Evolutionary conservation across 129 eudicot species (phyloP).

Genomic region (Rutidosis leptorrhynchoides): DNA sequence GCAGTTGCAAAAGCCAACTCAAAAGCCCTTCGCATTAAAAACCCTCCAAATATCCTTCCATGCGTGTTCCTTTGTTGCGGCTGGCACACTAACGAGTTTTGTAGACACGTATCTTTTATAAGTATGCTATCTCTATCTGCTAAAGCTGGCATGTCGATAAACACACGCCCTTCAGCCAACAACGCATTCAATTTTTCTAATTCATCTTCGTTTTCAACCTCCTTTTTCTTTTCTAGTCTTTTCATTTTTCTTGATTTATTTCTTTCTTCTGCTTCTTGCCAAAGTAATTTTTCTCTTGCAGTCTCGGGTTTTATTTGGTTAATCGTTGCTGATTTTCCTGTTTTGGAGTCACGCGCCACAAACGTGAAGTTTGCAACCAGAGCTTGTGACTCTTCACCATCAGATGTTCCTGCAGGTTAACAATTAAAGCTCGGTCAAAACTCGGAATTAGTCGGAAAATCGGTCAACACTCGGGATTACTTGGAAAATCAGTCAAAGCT

Average conservation of each 20-base stretch:
- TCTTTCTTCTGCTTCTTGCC: conserved; percentile 88
- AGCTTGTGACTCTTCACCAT: conserved; percentile 49
- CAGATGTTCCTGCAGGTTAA: conserved; percentile 47
- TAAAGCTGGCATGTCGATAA: conserved; percentile 88
- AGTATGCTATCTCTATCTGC: conserved; percentile 93
- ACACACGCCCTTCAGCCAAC: conserved; percentile 80
- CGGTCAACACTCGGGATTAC: too few species aligned
- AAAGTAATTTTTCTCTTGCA: conserved; percentile 56
- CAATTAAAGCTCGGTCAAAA: conserved; percentile 1
- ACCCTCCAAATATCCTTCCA: conserved; percentile 94
- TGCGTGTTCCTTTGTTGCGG: conserved; percentile 95
- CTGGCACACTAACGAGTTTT: conserved; percentile 80
- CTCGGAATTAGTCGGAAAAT: too few species aligned
- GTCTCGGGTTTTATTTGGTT: conserved; percentile 70
- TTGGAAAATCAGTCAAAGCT: too few species aligned
- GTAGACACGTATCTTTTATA: conserved; percentile 71
- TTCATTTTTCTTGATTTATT: conserved; percentile 56
- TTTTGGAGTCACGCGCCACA: conserved; percentile 79
- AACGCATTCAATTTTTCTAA: conserved; percentile 49
- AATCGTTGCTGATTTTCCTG: conserved; percentile 76
- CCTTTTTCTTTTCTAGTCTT: conserved; percentile 46
- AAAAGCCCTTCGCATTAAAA: conserved; percentile 87
- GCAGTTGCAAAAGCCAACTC: conserved; percentile 92
- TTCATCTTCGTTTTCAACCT: conserved; percentile 39
- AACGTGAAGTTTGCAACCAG: conserved; percentile 92